Percentiles rank a stretch among this genome's conserved stretches.
Evolutionary conservation across 1,284 basidiomycete genomes (phyloP).

Genomic region (Crepidotus sp.): DNA sequence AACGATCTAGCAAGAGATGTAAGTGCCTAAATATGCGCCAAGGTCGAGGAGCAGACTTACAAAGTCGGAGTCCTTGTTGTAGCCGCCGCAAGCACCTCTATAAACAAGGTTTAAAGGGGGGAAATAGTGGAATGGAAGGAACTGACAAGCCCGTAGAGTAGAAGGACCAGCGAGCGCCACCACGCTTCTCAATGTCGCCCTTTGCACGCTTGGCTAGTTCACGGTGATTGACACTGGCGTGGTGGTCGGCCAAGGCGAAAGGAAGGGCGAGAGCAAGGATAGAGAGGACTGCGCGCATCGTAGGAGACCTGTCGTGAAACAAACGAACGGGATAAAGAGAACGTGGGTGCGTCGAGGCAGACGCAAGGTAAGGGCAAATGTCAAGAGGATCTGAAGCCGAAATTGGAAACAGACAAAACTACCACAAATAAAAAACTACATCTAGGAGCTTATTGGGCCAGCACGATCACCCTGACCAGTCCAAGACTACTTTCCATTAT

Average conservation of each 20-base stretch:
- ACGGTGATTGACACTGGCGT: constrained; percentile 11
- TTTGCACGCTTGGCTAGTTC: constrained; percentile 16
- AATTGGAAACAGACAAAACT: neutral
- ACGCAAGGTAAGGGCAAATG: constrained; percentile 3
- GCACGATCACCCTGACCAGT: neutral
- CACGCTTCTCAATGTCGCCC: constrained; percentile 15
- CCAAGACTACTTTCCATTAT: neutral
- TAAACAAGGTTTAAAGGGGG: constrained; percentile 19
- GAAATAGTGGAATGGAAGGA: neutral
- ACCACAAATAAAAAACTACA: too few relatives aligned
- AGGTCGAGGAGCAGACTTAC: constrained; percentile 30
- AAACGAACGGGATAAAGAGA: constrained; percentile 10
- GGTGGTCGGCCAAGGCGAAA: constrained; percentile 10
- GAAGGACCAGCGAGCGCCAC: constrained; percentile 15
- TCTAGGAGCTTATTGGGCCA: too few relatives aligned
- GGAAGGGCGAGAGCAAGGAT: constrained; percentile 13
- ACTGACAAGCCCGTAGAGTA: constrained; percentile 17
- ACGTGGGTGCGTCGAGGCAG: constrained; percentile 8
- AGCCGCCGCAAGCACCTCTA: constrained; percentile 46
- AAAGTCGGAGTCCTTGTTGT: constrained; percentile 38
- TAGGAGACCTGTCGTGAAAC: neutral
- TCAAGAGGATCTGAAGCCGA: neutral
- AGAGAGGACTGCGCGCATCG: constrained; percentile 8
- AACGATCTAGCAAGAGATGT: constrained; percentile 31
- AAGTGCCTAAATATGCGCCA: neutral